Evolutionary conservation across 2,329 filamentous ascomycete genomes (phyloP).

Genomic region (Paecilomyces sp.): DNA sequence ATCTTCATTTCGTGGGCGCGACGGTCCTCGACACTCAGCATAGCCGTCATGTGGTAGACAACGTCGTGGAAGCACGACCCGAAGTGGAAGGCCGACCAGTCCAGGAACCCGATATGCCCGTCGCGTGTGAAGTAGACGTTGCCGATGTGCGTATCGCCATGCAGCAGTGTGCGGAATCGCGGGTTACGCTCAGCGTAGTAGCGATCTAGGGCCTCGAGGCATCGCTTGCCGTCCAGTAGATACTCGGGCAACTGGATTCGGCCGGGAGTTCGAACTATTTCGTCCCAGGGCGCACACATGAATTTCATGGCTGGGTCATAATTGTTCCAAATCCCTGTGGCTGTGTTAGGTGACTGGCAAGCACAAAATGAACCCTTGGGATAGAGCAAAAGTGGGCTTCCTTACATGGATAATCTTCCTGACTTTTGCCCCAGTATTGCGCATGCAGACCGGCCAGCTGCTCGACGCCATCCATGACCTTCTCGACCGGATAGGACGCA

Average conservation of each 20-base stretch:
- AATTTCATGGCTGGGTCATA: background rate
- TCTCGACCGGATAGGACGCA: background rate
- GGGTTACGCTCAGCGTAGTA: background rate
- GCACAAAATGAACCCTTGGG: background rate
- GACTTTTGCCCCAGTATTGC: background rate
- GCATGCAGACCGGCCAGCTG: background rate
- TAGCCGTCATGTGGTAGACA: background rate
- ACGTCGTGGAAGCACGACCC: background rate
- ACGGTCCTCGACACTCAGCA: background rate
- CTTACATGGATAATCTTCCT: background rate
- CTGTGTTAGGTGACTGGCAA: background rate
- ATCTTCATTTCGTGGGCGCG: background rate
- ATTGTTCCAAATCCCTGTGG: background rate
- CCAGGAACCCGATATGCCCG: background rate
- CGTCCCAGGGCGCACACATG: background rate
- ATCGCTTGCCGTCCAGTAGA: background rate
- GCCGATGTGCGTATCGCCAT: background rate
- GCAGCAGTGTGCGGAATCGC: background rate
- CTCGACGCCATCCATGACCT: background rate
- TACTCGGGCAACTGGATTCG: background rate
- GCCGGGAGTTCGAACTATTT: background rate
- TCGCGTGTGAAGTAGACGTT: background rate
- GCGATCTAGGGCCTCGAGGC: background rate
- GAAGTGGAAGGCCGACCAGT: background rate
- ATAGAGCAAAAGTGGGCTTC: background rate